A percentile compares a stretch with the other conserved stretches of the same genome.
phyloP scores from a whole-genome alignment of 768 basidiomycete species.

The Suillus hirtellus region DNA sequence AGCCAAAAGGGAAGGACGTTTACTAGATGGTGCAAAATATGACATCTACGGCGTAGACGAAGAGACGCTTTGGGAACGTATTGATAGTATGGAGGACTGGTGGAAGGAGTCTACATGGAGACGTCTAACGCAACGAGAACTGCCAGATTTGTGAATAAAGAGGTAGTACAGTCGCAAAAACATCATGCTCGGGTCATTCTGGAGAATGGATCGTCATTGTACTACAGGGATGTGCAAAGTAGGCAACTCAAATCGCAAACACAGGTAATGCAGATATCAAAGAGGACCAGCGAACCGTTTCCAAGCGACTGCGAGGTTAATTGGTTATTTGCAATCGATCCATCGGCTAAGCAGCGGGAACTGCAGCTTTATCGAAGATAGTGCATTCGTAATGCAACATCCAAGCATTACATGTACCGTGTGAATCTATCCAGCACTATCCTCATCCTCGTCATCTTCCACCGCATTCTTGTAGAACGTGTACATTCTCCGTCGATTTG shows the following conservation, averaged over 20 bases:
- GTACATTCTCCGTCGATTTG: conserved; percentile 83
- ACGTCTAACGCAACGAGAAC: conserved; percentile 75
- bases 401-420: neutral
- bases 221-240: neutral
- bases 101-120: conserved; percentile 93
- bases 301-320: neutral
- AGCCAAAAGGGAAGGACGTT: conserved; percentile 67
- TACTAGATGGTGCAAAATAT: conserved; percentile 72
- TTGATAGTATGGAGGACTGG: conserved; percentile 84
- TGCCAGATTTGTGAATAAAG: conserved; percentile 60
- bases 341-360: conserved; percentile 56
- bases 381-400: neutral
- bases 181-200: neutral
- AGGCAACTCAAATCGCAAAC: neutral
- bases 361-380: conserved; percentile 40
- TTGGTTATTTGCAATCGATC: neutral
- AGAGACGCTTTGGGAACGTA: conserved; percentile 81
- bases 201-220: neutral
- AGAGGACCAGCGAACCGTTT: neutral
- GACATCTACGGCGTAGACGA: conserved; percentile 87
- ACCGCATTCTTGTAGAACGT: conserved; percentile 69
- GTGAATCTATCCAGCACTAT: conserved; percentile 23
- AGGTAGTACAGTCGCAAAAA: neutral
- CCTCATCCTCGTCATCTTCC: conserved; percentile 47
- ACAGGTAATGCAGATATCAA: neutral